Percentiles rank a stretch among this genome's conserved stretches.
These are phyloP conservation scores for Penicillium paradoxum DNA, from an alignment of 495 filamentous ascomycete genomes.

Conservation along the genomic window DNA sequence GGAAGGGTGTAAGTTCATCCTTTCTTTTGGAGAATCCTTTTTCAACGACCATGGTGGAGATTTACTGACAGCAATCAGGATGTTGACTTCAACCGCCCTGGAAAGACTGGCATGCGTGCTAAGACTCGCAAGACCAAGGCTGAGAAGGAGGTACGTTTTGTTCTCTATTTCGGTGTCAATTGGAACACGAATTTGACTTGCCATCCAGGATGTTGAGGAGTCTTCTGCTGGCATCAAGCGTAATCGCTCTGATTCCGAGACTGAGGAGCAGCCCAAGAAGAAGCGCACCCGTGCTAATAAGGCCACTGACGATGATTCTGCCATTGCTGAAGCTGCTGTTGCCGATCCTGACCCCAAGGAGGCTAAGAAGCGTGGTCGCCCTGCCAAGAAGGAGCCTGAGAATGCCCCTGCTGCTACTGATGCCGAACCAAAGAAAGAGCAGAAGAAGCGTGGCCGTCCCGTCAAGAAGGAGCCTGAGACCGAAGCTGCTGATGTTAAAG, in stretches of 20 bases:
- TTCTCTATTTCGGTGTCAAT: constrained; percentile 4
- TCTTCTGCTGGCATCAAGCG: constrained; percentile 31
- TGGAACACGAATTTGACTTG: background rate
- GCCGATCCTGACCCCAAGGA: background rate
- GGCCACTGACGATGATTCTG: background rate
- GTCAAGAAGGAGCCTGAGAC: constrained; percentile 16
- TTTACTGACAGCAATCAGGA: constrained; percentile 44
- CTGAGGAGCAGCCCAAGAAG: constrained; percentile 27
- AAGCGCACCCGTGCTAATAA: constrained; percentile 32
- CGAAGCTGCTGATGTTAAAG: background rate
- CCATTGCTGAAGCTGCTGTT: background rate
- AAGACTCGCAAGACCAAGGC: constrained; percentile 16
- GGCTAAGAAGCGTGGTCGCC: background rate
- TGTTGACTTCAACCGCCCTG: constrained; percentile 61
- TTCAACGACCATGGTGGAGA: background rate
- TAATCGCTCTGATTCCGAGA: constrained; percentile 10
- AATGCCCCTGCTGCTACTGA: background rate
- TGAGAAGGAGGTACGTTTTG: background rate
- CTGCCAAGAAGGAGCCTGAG: background rate
- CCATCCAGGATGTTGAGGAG: background rate
- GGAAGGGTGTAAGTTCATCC: constrained; percentile 61
- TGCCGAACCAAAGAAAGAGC: constrained; percentile 4
- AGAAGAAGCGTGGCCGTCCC: constrained; percentile 28
- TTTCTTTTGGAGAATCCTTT: background rate
- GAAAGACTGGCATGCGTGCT: constrained; percentile 54